These are phyloP conservation scores for Kalaharituber pfeilii DNA, from an alignment of 2,329 filamentous ascomycete genomes.

Conservation along the genomic window DNA sequence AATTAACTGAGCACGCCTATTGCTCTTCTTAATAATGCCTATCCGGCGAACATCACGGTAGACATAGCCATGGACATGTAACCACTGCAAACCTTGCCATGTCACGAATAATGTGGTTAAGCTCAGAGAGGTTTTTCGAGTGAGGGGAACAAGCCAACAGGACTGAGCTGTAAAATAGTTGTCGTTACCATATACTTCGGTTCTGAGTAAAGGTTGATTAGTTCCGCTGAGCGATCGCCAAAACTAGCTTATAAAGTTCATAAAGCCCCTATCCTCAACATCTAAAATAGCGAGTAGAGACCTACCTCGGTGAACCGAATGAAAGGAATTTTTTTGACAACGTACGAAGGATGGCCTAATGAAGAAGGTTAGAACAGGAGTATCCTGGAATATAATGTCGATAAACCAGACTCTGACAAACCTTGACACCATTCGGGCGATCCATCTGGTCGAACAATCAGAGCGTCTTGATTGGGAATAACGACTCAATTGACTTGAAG, in stretches of 20 bases:
- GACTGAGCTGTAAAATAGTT: neutral
- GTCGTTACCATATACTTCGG: neutral
- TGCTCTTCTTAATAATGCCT: neutral
- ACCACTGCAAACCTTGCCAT: neutral
- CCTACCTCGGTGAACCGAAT: neutral
- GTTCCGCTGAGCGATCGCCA: neutral
- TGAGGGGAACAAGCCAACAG: neutral
- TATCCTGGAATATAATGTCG: neutral
- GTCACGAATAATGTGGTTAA: neutral
- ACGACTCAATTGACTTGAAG: neutral
- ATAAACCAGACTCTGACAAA: too few species aligned
- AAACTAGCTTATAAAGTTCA: neutral
- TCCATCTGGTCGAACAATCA: neutral
- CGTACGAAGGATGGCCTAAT: neutral
- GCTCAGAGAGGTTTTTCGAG: neutral
- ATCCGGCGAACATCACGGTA: neutral
- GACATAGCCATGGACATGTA: neutral
- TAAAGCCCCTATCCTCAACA: neutral
- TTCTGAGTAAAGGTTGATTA: neutral
- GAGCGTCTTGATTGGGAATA: neutral
- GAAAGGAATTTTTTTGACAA: neutral
- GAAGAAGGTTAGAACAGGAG: neutral
- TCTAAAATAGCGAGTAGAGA: neutral
- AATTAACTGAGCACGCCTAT: conserved; percentile 1
- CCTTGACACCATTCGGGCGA: neutral